Conservation (phyloP, 202 grass and related monocot genomes). For the Elaeis oleifera region DNA sequence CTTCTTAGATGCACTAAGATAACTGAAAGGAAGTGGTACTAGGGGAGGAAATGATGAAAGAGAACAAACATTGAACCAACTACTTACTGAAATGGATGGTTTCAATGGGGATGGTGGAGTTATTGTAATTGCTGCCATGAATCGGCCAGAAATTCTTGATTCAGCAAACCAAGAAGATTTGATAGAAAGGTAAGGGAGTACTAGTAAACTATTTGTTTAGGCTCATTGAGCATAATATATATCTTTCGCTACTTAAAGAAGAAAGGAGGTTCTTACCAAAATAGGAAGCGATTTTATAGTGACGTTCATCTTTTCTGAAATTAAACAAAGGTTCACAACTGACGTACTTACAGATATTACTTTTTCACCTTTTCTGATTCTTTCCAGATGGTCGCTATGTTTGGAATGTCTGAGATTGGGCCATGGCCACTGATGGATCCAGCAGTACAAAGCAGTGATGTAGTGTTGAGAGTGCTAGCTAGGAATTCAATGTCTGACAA, state of each 20-base stretch:
- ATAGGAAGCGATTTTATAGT: too few species aligned
- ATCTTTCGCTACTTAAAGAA: too few species aligned
- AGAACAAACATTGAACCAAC: slow-evolving; percentile 83
- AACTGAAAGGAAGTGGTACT: too few species aligned
- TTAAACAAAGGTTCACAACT: too few species aligned
- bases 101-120: slow-evolving; percentile 59
- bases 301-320: too few species aligned
- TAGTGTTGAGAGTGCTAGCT: slow-evolving; percentile 67
- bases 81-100: slow-evolving; percentile 75
- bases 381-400: slow-evolving; percentile 65
- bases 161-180: slow-evolving; percentile 50
- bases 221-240: background rate
- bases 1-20: too few species aligned
- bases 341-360: background rate
- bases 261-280: too few species aligned
- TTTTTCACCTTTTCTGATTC: slow-evolving; percentile 4
- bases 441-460: slow-evolving; percentile 47
- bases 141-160: slow-evolving; percentile 60
- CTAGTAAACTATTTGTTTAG: slow-evolving; percentile 13
- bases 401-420: slow-evolving; percentile 82
- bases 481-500: slow-evolving; percentile 58
- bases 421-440: slow-evolving; percentile 53
- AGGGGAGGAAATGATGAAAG: slow-evolving; percentile 71
- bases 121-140: slow-evolving; percentile 59
- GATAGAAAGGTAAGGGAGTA: slow-evolving; percentile 26